Base-by-base conservation (phyloP, 2,329 filamentous ascomycete species). In the Alternaria incomplexa region DNA sequence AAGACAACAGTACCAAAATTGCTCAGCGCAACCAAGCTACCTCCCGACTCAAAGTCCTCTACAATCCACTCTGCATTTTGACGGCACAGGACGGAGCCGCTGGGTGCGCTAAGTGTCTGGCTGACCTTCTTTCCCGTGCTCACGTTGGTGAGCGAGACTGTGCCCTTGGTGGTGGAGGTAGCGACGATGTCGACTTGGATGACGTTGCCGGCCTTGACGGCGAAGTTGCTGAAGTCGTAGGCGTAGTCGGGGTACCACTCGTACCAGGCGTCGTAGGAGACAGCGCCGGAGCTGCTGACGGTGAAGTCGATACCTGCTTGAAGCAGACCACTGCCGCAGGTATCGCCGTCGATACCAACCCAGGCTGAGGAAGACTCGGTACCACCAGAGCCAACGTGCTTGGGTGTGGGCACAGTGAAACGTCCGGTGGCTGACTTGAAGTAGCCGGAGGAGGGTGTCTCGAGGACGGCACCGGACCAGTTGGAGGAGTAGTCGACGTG, bases 341-440 rank as follows among this genome's bases (percentile, higher is more conserved):
- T 87, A 68, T 88, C 85, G 12, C 87, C 87, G 62, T 89, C 87
- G 59, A 89, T 89, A 23, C 87, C 87, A 9, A 89, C 86, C 87
- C 86, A 89, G 11, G 85, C 86, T 3, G 84, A 83, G 22, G 83
- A 84, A 50, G 83, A 82, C 68, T 85, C 83, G 20, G 79, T 69
- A 4, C 59, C 72, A 28, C 71, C 74, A n/a, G 74, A 74, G 25
- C 80, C 79, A 9, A 72, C 73, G 2, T 83, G 81, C 8, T 79
- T 70, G 10, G 85, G 83, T 1, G 80, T 81, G 3, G 87, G 87
- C 6, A 88, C 83, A 2, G 80, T 84, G 75, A 89, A 86, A 13
- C 83, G 83, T 17, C 82, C 87, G 4, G 82, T 82, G 23, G 87
- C 87, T n/a, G 79, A 75, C 30, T 81, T 87, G 77, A 85, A 88